Evolutionary conservation across 176 grass and related monocot genomes (phyloP), one percentile per base, ranked within the genome.

Genomic region (Tillandsia fasciculata): DNA sequence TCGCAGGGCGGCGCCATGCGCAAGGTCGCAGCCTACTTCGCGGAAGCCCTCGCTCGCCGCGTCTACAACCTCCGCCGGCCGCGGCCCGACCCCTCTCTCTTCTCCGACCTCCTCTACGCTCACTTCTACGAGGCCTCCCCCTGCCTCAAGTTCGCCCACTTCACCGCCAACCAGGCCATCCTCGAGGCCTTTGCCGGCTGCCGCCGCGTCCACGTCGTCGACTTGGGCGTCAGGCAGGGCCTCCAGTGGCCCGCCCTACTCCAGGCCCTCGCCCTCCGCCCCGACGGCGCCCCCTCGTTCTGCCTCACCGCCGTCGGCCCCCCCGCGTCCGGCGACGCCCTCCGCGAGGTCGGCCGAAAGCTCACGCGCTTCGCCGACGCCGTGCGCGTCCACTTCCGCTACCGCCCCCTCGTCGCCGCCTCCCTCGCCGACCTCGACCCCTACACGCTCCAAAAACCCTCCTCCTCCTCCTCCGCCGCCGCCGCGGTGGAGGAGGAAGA

Each of bases 91-190:
- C 83, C 87, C 68, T 84, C 92, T 27, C 76, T 82, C 81, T 84
- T 96, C 68, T 82, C 76, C 11, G 93, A 96, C 80, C 81, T 90
- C 23, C 84, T 97, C 23, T 86, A 97, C 79, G 53, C 77, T 2
- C 89, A 97, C 82, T 97, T 97, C 81, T 97, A 97, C 79, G 93
- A 97, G 75, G 83, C 89, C 11, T 90, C 85, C 67, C 93, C 93
- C 64, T 97, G 90, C 78, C 88, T 97, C 81, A 97, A 97, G 80
- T 97, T 97, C 63, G 93, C 93, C n/a, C 93, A 97, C 82, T 97
- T 97, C 86, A 97, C 93, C 17, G 80, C 91, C 10, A 95, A 90
- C 63, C 72, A 78, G 51, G 87, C 83, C 51, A 95, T 95, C 63
- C 81, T 95, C 0, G 77, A 79, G 3, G 81, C 78, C 10, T 77